These are phyloP conservation scores for Curvularia sp. DNA, from an alignment of 2,329 filamentous ascomycete genomes.

Conservation along the genomic window DNA sequence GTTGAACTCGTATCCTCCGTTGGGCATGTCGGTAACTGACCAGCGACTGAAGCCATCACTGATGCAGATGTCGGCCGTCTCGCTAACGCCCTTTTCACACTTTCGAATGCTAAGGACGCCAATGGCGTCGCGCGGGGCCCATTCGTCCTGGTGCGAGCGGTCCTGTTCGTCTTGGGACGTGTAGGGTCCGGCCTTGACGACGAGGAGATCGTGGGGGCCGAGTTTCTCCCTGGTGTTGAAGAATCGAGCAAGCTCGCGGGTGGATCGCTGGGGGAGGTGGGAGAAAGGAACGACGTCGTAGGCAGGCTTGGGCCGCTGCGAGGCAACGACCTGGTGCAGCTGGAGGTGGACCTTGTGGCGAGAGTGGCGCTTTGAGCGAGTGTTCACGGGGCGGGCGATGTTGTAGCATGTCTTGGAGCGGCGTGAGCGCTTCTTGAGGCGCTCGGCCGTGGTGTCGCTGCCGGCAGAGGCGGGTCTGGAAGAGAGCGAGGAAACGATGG, in stretches of 20 bases:
- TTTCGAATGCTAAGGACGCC: conserved; percentile 70
- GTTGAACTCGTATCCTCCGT: conserved; percentile 64
- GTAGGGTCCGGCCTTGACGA: conserved; percentile 76
- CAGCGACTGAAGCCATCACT: conserved; percentile 54
- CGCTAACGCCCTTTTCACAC: conserved; percentile 62
- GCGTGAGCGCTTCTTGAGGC: conserved; percentile 54
- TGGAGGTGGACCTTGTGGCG: conserved; percentile 75
- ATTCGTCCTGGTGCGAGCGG: conserved; percentile 57
- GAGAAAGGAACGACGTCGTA: conserved; percentile 77
- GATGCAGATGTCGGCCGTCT: conserved; percentile 73
- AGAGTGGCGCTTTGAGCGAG: conserved; percentile 68
- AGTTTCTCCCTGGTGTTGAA: conserved; percentile 70
- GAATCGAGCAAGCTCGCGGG: conserved; percentile 64
- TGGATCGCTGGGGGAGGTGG: conserved; percentile 59
- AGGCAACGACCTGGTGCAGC: conserved; percentile 69
- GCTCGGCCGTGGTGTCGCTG: conserved; percentile 49
- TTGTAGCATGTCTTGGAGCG: conserved; percentile 69
- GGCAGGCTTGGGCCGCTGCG: conserved; percentile 68
- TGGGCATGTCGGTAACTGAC: conserved; percentile 54
- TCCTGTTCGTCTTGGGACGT: conserved; percentile 52
- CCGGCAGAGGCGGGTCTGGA: conserved; percentile 51
- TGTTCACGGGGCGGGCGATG: conserved; percentile 71
- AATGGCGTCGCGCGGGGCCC: conserved; percentile 64
- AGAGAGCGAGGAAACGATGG: conserved; percentile 10
- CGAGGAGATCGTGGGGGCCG: conserved; percentile 72